Base-by-base conservation (phyloP, 1,284 basidiomycete genomes). In the Rhodofomes roseus region DNA sequence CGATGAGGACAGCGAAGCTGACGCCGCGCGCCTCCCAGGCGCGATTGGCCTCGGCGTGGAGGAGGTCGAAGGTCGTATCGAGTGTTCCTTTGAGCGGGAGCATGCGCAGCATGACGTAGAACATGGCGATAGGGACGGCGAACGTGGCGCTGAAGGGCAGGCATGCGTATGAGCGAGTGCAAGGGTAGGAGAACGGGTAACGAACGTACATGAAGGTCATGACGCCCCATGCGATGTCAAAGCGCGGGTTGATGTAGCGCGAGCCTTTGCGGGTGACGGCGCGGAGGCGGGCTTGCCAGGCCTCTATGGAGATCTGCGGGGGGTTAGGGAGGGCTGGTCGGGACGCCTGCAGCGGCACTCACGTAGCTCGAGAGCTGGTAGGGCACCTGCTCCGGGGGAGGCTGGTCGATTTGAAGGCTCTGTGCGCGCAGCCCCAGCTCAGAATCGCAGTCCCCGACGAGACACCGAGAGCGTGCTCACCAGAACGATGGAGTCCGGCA, bases 151-250 rank as follows among this genome's bases (percentile, higher is more conserved):
- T 82, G 44, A 22, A 61, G 0, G 18, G 51, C 20, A n/a, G 37
- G 44, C 20, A 29, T 18, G 39, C 3, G 54, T 22, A 25, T 8
- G 20, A 23, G 40, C n/a, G n/a, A n/a, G n/a, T n/a, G n/a, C n/a
- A 37, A 18, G 0, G 22, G 22, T 48, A 31, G 4, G 27, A 60
- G 48, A n/a, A 54, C 12, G 22, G 22, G n/a, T 22, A 46, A 2
- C 34, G 3, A 23, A 71, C 77, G 39, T 65, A 85, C 82, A 79
- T 56, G 25, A 83, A 46, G 40, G 72, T 71, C 59, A 78, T 46
- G 29, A 75, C 20, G 20, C 77, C 61, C 74, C 79, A 85, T 46
- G 76, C 60, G 27, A 76, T 71, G 62, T 85, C 83, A 60, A 85
- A 73, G 20, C 70, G 61, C 16, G 80, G 79, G 58, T 77, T 78